These are phyloP conservation scores for Acacia acuminata DNA, from an alignment of 306 rosid genomes.

Conservation along the genomic window DNA sequence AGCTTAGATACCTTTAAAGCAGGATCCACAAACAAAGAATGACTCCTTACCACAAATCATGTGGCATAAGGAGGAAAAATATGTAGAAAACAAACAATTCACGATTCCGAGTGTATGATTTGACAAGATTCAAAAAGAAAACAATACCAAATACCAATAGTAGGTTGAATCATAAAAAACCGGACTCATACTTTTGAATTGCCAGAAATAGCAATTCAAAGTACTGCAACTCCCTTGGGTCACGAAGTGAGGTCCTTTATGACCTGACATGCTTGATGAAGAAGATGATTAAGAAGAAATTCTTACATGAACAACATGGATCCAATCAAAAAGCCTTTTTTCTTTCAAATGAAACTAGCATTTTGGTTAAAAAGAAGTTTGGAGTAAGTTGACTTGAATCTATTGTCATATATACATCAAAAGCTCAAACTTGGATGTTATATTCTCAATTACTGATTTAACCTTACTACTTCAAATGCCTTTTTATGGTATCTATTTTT, in stretches of 20 bases:
- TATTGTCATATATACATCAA: background rate
- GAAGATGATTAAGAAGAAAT: background rate
- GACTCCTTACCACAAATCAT: background rate
- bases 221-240: background rate
- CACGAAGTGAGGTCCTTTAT: no score
- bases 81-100: background rate
- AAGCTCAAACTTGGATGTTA: background rate
- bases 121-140: background rate
- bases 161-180: background rate
- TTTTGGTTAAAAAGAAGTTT: background rate
- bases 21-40: conserved; percentile 19
- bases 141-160: background rate
- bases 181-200: background rate
- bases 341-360: background rate
- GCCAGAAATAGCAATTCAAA: background rate
- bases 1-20: conserved; percentile 14
- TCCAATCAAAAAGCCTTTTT: background rate
- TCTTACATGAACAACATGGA: background rate
- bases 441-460: background rate
- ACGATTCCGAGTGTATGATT: no score
- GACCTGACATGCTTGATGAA: background rate
- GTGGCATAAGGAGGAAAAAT: background rate
- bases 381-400: background rate
- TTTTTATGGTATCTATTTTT: background rate
- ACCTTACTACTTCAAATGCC: background rate